Evolutionary conservation across 495 filamentous ascomycete species (phyloP), one percentile per base, ranked within the genome.

Genomic region (Platismatia glauca): DNA sequence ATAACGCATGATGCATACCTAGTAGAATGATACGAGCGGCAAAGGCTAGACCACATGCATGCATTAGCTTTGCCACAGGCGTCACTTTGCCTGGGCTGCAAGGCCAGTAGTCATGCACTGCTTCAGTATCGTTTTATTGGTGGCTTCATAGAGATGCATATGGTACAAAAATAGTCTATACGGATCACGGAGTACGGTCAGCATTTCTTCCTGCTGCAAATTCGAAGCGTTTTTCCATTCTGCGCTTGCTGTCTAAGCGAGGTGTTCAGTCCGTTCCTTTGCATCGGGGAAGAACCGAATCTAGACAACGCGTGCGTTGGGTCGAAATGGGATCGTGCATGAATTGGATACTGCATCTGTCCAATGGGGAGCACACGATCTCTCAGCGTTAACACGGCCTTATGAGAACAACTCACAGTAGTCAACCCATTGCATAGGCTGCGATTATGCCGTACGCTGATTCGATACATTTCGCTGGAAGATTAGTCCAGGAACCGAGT

Each of bases 1-100:
- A 50, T 22, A 24, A 29, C 29, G 46, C 46, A 50, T 50, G 46
- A 50, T 16, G 46, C 46, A 29, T n/a, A n/a, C n/a, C n/a, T n/a
- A n/a, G n/a, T 29, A 24, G 29, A 50, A 50, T 50, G 46, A 50
- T 50, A 50, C 46, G 46, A 50, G 46, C 46, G 46, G 46, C 24
- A 50, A 50, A 50, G 27, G 12, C 46, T 12, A 50, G 46, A 50
- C 46, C 46, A 24, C 46, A 50, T 50, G 46, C 46, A 50, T 50
- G 46, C 46, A 50, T 50, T 50, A 50, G 46, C 5, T 27, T 12
- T 13, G 46, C 46, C 46, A 29, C 9, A 12, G 46, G 22, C 46
- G 22, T 57, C 55, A 57, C 24, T 50, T 15, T 15, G 22, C 9
- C n/a, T 2, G 15, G 24, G 7, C n/a, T 13, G 24, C n/a, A 24